Base-by-base conservation (phyloP, 345 rosid species). In the Camelina laxa region DNA sequence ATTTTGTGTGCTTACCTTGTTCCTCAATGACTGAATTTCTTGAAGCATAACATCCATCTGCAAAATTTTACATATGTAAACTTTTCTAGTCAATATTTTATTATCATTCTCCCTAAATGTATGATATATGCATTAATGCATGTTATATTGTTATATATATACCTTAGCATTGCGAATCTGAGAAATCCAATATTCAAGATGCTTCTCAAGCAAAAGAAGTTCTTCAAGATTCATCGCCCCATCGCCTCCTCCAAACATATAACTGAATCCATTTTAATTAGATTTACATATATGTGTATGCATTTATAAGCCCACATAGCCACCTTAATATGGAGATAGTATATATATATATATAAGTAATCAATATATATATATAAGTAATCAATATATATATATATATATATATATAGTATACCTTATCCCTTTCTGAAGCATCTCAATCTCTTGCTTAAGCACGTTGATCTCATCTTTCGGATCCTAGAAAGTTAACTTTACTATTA, bases 121-220 rank as follows among this genome's bases (percentile, higher is more conserved):
- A 51, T n/a, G n/a, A 9, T 45, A 21, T 41, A 31, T 36, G 11
- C 20, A 64, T 54, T 15, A n/a, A 3, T 69, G 30, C 17, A 69
- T 50, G 19, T n/a, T n/a, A n/a, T n/a, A n/a, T n/a, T n/a, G n/a
- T n/a, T n/a, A n/a, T n/a, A n/a, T n/a, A n/a, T 8, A 47, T 76
- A 94, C 27, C 96, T 95, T 95, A 24, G 91, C 82, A 22, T 95
- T 85, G 72, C 97, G 99, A 57, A 89, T 86, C 15, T 90, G 86
- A 70, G 76, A 79, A 75, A 89, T 90, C 99, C 97, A 95, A 69
- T 80, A 62, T 60, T 91, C 97, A 56, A 95, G 90, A 81, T 91
- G 88, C 72, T 91, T 95, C 73, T 95, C 99, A 54, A 91, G 88
- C 55, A 85, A 76, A 41, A 82, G 81, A 50, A 94, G 72, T 68